Evolutionary conservation across 1,284 basidiomycete species (phyloP), one percentile per base, ranked within the genome.

Genomic region (Ceratobasidium papillatum): DNA sequence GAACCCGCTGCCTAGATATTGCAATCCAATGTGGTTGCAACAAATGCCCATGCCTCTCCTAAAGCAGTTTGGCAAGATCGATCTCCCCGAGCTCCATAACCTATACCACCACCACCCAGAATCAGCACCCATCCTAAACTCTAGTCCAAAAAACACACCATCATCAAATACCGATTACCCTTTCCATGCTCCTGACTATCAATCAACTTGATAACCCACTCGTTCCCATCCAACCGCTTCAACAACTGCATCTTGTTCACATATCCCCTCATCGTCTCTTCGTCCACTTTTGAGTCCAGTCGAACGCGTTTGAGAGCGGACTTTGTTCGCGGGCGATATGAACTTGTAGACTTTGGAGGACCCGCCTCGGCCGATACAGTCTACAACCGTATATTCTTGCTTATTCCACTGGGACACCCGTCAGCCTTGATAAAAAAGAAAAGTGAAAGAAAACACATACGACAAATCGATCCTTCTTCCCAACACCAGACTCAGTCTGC

Each of bases 51-150:
- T 91, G 87, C 81, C 94, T 91, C 78, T 96, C 94, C 78, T 89
- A 88, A 75, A 98, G 82, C 68, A 98, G 82, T 77, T 88, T 88
- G 30, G 95, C 92, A 74, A 98, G 85, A 83, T 98, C 89, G 59
- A 95, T 90, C 83, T 98, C 96, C 7, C 96, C 96, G 76, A 92
- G 94, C 81, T 98, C 96, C 94, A 98, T 95, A 2, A 97, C 81
- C 85, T 85, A 77, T 12, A 49, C 12, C 4, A 78, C 82, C 78
- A n/a, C n/a, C n/a, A n/a, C n/a, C n/a, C n/a, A n/a, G n/a, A n/a
- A n/a, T n/a, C n/a, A n/a, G n/a, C n/a, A n/a, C n/a, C n/a, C n/a
- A n/a, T n/a, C n/a, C n/a, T n/a, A n/a, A n/a, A n/a, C n/a, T n/a
- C n/a, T n/a, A n/a, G n/a, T n/a, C n/a, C n/a, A n/a, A n/a, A n/a